Evolutionary conservation across 129 eudicot species (phyloP).

Genomic region (Arctium lappa): DNA sequence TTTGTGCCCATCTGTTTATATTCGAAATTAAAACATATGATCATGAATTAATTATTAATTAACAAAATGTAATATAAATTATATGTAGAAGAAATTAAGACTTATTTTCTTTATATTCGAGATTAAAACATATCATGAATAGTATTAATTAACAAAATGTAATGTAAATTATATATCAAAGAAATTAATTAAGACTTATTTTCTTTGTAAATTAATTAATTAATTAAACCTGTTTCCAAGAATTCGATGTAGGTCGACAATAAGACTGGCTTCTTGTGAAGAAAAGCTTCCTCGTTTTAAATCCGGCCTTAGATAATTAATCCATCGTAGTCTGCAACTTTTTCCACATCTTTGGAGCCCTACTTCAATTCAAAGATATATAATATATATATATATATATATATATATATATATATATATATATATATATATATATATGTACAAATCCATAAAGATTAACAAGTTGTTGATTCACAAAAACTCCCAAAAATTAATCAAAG

Average conservation of each 20-base stretch:
- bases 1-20: conserved; percentile 59
- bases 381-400: too few species aligned
- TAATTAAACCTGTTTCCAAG: conserved; percentile 58
- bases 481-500: neutral
- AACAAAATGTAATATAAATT: neutral
- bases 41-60: conserved; percentile 6
- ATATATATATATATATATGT: too few species aligned
- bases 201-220: neutral
- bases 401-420: neutral
- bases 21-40: neutral
- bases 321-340: conserved; percentile 88
- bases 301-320: conserved; percentile 83
- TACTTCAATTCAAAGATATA: conserved; percentile 8
- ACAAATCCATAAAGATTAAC: neutral
- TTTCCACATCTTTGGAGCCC: conserved; percentile 90
- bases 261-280: conserved; percentile 68
- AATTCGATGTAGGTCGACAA: conserved; percentile 67
- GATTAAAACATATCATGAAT: too few species aligned
- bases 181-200: neutral
- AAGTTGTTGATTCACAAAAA: neutral
- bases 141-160: too few species aligned
- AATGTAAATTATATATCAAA: neutral
- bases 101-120: neutral
- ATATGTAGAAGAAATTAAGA: too few species aligned
- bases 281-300: conserved; percentile 73